phyloP scores from a whole-genome alignment of 306 rosid genomes.

The Quercus alba region DNA sequence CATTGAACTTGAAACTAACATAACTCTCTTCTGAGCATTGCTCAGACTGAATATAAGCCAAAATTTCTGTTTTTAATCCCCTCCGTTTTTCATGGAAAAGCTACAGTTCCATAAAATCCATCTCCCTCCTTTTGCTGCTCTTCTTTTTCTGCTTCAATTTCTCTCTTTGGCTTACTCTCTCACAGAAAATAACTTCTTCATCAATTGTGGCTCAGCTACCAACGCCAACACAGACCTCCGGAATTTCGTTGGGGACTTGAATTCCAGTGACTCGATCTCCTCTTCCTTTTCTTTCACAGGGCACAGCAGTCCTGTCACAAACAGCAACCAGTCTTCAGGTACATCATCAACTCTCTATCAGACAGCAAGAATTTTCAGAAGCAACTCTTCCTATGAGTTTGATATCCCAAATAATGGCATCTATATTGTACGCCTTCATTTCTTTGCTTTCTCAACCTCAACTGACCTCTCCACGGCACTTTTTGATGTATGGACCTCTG shows the following conservation, averaged over 20 bases:
- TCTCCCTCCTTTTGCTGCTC: neutral
- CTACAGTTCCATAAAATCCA: neutral
- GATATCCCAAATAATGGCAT: neutral
- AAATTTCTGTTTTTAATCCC: no score
- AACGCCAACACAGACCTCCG: neutral
- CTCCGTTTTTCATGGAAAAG: neutral
- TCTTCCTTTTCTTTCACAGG: neutral
- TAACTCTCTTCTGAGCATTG: neutral
- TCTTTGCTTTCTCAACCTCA: conserved; percentile 30
- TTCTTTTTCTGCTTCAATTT: conserved; percentile 8
- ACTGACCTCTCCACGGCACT: conserved; percentile 24
- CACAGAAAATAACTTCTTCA: conserved; percentile 30
- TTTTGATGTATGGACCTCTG: conserved; percentile 36
- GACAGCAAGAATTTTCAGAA: conserved; percentile 27
- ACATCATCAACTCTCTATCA: conserved; percentile 10
- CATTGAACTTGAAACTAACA: neutral
- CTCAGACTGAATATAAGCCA: neutral
- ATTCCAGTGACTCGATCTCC: neutral
- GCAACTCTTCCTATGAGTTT: conserved; percentile 29
- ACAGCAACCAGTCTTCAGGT: neutral
- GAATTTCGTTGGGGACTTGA: conserved; percentile 32
- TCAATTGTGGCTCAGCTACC: conserved; percentile 33
- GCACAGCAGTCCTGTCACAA: neutral
- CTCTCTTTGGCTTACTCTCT: conserved; percentile 18
- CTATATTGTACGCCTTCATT: conserved; percentile 46